These are phyloP conservation scores for Eremothecium sinecaudum DNA, from an alignment of 1,139 yeast genomes.

Conservation along the genomic window DNA sequence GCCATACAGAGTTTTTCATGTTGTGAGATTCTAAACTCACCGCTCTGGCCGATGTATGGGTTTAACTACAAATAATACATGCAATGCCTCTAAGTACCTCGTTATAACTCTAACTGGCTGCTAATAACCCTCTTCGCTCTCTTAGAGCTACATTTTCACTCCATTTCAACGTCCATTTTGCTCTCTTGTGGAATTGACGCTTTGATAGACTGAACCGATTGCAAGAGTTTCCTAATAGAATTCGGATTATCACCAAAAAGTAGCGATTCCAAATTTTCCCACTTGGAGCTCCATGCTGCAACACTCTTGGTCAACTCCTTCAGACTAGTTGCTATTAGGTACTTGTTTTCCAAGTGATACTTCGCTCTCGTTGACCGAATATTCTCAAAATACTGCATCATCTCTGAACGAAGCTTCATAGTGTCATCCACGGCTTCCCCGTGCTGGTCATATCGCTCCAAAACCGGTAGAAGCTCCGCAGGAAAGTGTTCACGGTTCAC, in stretches of 20 bases:
- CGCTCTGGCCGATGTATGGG: no score
- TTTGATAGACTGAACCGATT: conserved; percentile 15
- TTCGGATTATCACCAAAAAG: conserved; percentile 28
- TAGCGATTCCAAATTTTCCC: conserved; percentile 25
- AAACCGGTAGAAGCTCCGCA: conserved; percentile 14
- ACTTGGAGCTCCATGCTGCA: conserved; percentile 26
- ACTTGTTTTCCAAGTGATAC: conserved; percentile 25
- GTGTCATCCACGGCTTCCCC: conserved; percentile 14
- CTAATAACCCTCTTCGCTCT: no score
- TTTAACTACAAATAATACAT: no score
- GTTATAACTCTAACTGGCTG: neutral
- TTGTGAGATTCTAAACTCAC: no score
- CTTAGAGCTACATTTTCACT: no score
- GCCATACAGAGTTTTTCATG: no score
- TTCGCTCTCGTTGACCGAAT: conserved; percentile 27
- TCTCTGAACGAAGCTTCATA: conserved; percentile 10
- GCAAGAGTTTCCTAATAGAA: conserved; percentile 25
- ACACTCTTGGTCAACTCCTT: conserved; percentile 21
- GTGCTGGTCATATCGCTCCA: conserved; percentile 15
- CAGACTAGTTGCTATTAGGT: conserved; percentile 20
- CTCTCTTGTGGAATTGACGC: neutral
- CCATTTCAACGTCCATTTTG: neutral
- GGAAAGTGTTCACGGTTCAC: conserved; percentile 23
- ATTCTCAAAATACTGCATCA: conserved; percentile 21
- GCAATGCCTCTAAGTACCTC: no score